phyloP scores from a whole-genome alignment of 1,284 basidiomycete species.

The Ganoderma lucidum region DNA sequence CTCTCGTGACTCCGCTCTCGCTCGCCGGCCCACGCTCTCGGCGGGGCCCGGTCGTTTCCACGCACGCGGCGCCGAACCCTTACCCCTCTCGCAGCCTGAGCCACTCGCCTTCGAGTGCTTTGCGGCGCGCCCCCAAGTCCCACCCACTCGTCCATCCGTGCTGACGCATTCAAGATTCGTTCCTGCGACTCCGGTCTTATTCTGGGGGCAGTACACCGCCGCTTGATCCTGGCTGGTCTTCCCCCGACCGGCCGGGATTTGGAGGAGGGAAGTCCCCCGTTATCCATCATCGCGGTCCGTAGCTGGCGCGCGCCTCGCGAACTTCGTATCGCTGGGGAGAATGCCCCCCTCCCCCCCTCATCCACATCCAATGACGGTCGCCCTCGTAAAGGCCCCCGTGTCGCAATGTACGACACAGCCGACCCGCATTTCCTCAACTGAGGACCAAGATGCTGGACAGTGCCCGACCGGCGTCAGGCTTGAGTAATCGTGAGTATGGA shows the following conservation, averaged over 20 bases:
- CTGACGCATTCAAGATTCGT: background rate
- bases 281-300: background rate
- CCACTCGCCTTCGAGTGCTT: background rate
- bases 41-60: background rate
- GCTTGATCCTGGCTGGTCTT: background rate
- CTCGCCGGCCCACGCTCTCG: slow-evolving; percentile 5
- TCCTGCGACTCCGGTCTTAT: background rate
- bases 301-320: slow-evolving; percentile 5
- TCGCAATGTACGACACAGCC: background rate
- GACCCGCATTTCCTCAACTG: background rate
- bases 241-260: slow-evolving; percentile 4
- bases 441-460: background rate
- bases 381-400: background rate
- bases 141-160: background rate
- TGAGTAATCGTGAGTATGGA: background rate
- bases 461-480: background rate
- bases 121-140: background rate
- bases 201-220: background rate
- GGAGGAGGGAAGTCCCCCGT: background rate
- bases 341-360: background rate
- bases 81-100: background rate
- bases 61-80: slow-evolving; percentile 4
- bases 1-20: background rate
- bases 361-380: background rate
- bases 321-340: slow-evolving; percentile 4